phyloP scores from a whole-genome alignment of 1,284 basidiomycete species.

The Tausonia pullulans region DNA sequence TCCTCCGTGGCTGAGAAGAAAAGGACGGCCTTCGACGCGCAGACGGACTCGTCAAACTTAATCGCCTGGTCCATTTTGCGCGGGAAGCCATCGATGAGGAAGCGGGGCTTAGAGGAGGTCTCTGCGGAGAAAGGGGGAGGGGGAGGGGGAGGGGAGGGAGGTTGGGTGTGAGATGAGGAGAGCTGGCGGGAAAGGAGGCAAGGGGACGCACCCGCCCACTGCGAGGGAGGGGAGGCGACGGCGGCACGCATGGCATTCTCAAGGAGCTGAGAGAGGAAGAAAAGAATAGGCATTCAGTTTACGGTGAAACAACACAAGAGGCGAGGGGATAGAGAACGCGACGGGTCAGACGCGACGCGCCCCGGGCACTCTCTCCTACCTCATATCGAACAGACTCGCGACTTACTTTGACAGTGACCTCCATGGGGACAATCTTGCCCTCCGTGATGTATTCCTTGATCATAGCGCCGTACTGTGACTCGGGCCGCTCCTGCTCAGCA shows the following conservation, averaged over 20 bases:
- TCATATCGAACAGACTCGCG: not conserved
- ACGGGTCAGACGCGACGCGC: no score
- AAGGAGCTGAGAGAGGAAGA: conserved; percentile 44
- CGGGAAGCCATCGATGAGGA: conserved; percentile 96
- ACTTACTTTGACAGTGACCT: conserved; percentile 74
- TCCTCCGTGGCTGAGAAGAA: conserved; percentile 86
- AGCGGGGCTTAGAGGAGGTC: conserved; percentile 46
- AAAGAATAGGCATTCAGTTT: no score
- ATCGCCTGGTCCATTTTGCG: conserved; percentile 96
- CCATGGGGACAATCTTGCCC: conserved; percentile 91
- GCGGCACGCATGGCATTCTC: conserved; percentile 80
- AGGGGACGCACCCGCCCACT: conserved; percentile 18
- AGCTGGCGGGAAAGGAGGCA: not conserved
- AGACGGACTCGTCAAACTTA: conserved; percentile 84
- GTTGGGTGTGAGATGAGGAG: not conserved
- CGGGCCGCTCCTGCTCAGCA: conserved; percentile 79
- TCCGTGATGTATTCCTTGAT: conserved; percentile 85
- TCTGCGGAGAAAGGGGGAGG: not conserved
- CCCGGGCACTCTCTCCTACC: no score
- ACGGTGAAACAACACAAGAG: no score
- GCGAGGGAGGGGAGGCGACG: conserved; percentile 35
- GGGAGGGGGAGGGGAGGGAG: conserved; percentile 21
- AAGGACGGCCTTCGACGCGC: conserved; percentile 64
- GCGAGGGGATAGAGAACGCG: no score
- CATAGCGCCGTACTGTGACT: conserved; percentile 73